A percentile compares a stretch with the other conserved stretches of the same genome.
Conservation (phyloP, 768 basidiomycete genomes). For the Rhizopogon sp. region DNA sequence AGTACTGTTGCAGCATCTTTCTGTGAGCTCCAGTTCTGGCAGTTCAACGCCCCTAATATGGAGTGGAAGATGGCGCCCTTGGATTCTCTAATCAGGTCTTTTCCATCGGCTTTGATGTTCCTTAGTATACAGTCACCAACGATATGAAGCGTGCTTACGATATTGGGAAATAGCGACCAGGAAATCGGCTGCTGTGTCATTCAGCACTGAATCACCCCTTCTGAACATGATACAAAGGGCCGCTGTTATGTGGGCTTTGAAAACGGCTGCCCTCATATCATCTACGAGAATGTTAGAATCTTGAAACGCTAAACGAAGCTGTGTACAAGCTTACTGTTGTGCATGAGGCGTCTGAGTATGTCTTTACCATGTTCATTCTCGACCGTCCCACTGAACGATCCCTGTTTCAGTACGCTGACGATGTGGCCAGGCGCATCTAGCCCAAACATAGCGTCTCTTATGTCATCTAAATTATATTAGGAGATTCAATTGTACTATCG, state of each 20-base stretch:
- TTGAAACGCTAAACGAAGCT: background rate
- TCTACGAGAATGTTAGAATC: background rate
- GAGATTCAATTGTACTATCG: background rate
- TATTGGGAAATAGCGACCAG: constrained; percentile 1
- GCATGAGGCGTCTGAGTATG: background rate
- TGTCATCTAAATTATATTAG: background rate
- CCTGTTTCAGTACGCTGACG: background rate
- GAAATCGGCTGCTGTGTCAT: constrained; percentile 1
- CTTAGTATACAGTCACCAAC: background rate
- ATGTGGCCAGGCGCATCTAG: background rate
- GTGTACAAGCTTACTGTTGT: background rate
- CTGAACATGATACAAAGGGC: constrained; percentile 1
- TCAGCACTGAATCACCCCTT: background rate
- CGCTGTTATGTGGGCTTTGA: background rate
- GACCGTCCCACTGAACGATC: background rate
- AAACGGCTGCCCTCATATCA: constrained; percentile 2
- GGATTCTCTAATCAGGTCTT: background rate
- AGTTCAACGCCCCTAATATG: background rate
- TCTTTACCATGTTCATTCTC: constrained; percentile 2
- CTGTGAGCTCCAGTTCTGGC: background rate
- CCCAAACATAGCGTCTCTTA: background rate
- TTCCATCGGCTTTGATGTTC: background rate
- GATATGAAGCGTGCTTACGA: background rate
- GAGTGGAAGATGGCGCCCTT: background rate
- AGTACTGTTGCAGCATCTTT: background rate